Conservation (phyloP, 2,329 filamentous ascomycete genomes). For the Zalaria obscura region DNA sequence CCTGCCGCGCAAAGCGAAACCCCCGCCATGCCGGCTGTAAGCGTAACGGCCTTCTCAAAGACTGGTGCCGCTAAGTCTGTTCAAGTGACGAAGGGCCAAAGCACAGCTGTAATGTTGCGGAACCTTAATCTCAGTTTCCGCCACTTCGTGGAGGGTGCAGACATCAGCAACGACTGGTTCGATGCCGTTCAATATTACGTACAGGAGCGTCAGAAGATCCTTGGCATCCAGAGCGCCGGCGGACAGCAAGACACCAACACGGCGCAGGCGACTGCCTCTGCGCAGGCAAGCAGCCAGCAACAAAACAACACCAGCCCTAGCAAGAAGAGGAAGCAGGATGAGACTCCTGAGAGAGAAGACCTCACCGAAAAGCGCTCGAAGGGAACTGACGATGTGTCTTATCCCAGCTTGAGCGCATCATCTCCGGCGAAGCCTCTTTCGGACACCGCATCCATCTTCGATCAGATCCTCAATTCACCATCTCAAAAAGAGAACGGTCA, state of each 20-base stretch:
- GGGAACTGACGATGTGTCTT: neutral
- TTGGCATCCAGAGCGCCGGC: neutral
- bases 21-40: neutral
- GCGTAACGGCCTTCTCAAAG: no score
- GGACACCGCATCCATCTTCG: conserved; percentile 6
- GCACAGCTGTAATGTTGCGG: neutral
- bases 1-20: neutral
- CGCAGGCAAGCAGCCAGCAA: neutral
- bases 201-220: neutral
- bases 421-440: conserved; percentile 4
- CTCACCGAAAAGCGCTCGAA: conserved; percentile 3
- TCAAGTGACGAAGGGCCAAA: neutral
- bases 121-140: neutral
- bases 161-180: neutral
- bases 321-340: conserved; percentile 2
- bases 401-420: neutral
- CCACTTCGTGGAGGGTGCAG: neutral
- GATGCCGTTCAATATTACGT: neutral
- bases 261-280: neutral
- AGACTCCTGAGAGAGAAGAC: conserved; percentile 1
- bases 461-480: conserved; percentile 5
- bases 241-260: neutral
- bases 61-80: no score
- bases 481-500: conserved; percentile 1
- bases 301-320: neutral